A percentile compares a stretch with the other conserved stretches of the same genome.
phyloP scores from a whole-genome alignment of 805 yeast genomes.

The Wickerhamomyces kurtzmanii region DNA sequence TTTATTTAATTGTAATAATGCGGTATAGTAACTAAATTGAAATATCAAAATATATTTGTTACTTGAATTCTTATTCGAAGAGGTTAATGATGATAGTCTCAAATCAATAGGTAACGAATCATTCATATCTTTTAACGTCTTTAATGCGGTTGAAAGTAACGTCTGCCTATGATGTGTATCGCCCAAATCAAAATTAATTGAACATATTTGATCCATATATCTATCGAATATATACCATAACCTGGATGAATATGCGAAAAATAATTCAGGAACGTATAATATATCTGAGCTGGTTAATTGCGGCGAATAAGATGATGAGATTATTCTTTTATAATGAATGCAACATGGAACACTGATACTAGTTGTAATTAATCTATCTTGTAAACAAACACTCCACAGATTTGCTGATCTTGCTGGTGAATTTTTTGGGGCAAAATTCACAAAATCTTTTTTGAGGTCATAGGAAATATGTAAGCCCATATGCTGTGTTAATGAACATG shows the following conservation, averaged over 20 bases:
- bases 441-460: no score
- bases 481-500: constrained; percentile 23
- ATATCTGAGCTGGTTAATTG: constrained; percentile 5
- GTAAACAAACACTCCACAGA: constrained; percentile 21
- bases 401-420: constrained; percentile 18
- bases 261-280: constrained; percentile 12
- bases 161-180: constrained; percentile 18
- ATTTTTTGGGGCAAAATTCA: no score
- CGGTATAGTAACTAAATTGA: constrained; percentile 15
- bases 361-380: constrained; percentile 19
- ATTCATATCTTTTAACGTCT: constrained; percentile 14
- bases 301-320: constrained; percentile 20
- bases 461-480: constrained; percentile 24
- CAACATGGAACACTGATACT: constrained; percentile 20
- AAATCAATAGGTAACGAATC: constrained; percentile 12
- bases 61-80: constrained; percentile 1
- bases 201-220: constrained; percentile 23
- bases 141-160: constrained; percentile 15
- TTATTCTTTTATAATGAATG: constrained; percentile 22
- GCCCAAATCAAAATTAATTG: constrained; percentile 21
- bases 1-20: constrained; percentile 13
- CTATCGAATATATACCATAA: constrained; percentile 22
- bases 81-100: constrained; percentile 1
- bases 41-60: constrained; percentile 10
- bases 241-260: constrained; percentile 17